Percentiles rank a stretch among this genome's conserved stretches.
Evolutionary conservation across 2,329 filamentous ascomycete species (phyloP).

Genomic region (Pseudogymnoascus sp.): DNA sequence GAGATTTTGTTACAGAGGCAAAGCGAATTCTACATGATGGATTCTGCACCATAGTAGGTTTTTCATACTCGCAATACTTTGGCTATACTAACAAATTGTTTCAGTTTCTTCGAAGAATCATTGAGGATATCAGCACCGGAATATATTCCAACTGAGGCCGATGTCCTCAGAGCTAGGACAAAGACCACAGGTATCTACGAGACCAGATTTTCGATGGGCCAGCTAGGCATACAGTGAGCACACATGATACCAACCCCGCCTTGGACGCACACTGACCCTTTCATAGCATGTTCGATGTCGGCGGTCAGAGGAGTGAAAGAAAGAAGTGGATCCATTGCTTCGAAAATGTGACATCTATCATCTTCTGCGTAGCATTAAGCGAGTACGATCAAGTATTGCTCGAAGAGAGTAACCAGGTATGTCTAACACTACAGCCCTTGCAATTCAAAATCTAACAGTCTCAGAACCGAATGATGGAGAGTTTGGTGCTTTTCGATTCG

Average conservation of each 20-base stretch:
- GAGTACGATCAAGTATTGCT: slow-evolving; percentile 97
- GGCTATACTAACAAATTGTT: background rate
- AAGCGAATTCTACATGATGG: slow-evolving; percentile 98
- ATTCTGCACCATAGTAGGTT: slow-evolving; percentile 88
- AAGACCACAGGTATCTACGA: slow-evolving; percentile 99
- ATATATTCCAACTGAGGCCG: slow-evolving; percentile 88
- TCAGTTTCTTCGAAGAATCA: slow-evolving; percentile 92
- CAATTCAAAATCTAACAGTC: slow-evolving; percentile 15
- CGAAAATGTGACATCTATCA: slow-evolving; percentile 98
- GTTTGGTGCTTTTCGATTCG: slow-evolving; percentile 89
- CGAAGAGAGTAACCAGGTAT: slow-evolving; percentile 93
- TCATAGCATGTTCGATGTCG: slow-evolving; percentile 94
- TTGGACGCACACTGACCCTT: slow-evolving; percentile 18
- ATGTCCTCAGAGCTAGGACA: slow-evolving; percentile 89
- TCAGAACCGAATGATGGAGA: slow-evolving; percentile 99
- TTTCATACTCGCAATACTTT: background rate
- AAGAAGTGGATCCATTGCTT: slow-evolving; percentile 99
- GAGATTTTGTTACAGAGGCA: slow-evolving; percentile 82
- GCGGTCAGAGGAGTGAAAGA: slow-evolving; percentile 89
- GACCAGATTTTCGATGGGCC: slow-evolving; percentile 96
- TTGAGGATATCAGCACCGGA: slow-evolving; percentile 73
- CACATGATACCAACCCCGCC: background rate
- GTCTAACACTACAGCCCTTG: slow-evolving; percentile 21
- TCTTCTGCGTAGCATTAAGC: slow-evolving; percentile 95
- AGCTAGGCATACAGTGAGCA: slow-evolving; percentile 93